These are phyloP conservation scores for Trichoderma atroviride DNA, from an alignment of 2,329 filamentous ascomycete genomes.

Conservation along the genomic window DNA sequence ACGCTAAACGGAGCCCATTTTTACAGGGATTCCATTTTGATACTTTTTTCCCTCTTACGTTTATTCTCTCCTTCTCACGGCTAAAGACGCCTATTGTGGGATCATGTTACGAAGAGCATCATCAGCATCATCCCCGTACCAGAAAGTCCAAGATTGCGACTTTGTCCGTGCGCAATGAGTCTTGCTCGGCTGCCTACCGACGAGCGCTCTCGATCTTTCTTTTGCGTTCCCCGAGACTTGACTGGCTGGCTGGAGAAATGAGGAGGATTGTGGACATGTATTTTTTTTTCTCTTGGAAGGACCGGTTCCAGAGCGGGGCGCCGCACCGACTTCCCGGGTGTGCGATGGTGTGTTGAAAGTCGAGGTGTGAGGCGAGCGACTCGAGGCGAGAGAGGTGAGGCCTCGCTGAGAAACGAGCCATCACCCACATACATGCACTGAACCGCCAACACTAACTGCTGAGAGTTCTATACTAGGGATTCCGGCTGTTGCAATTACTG, in stretches of 20 bases:
- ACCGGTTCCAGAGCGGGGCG: background rate
- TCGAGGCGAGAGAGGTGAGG: background rate
- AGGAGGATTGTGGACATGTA: background rate
- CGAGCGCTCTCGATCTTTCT: background rate
- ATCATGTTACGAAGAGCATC: slow-evolving; percentile 6
- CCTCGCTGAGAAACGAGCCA: background rate
- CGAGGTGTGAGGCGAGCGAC: background rate
- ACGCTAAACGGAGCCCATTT: slow-evolving; percentile 11
- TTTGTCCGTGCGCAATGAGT: background rate
- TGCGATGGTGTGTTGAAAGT: background rate
- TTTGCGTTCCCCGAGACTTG: background rate
- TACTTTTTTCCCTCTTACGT: background rate
- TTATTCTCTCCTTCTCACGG: background rate
- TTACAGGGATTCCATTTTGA: background rate
- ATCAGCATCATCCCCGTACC: background rate
- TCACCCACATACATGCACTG: background rate
- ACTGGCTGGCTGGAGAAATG: background rate
- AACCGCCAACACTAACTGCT: background rate
- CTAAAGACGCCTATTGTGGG: slow-evolving; percentile 1
- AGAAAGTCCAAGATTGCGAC: background rate
- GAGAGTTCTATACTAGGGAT: too few species aligned
- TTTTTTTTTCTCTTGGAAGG: background rate
- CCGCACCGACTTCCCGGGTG: slow-evolving; percentile 9
- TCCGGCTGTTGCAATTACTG: background rate
- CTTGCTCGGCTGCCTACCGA: slow-evolving; percentile 11